phyloP scores from a whole-genome alignment of 1,284 basidiomycete genomes.

The Ustilago curta region DNA sequence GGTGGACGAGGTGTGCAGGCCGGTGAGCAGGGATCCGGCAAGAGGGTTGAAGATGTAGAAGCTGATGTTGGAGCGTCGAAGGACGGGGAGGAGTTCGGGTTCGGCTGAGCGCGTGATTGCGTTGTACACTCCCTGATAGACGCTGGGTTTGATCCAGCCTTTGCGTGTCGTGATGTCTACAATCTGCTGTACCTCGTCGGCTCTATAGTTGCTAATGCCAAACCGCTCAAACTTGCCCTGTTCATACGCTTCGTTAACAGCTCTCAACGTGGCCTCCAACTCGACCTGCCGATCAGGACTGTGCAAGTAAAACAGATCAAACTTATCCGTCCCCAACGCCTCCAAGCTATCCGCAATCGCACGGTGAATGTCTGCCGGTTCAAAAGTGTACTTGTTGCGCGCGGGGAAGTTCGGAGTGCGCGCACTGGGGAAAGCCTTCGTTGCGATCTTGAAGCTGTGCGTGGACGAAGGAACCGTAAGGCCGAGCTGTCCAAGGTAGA shows the following conservation, averaged over 20 bases:
- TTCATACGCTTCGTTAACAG: constrained; percentile 73
- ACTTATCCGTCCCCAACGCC: constrained; percentile 67
- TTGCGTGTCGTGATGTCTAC: constrained; percentile 74
- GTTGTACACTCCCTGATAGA: constrained; percentile 75
- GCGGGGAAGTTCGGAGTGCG: constrained; percentile 31
- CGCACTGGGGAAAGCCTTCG: constrained; percentile 69
- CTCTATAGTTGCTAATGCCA: constrained; percentile 74
- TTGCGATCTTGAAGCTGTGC: constrained; percentile 52
- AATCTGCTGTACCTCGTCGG: constrained; percentile 77
- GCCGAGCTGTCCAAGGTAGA: constrained; percentile 45
- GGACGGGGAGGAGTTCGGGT: constrained; percentile 45
- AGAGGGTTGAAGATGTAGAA: constrained; percentile 70
- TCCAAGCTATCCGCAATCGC: constrained; percentile 63
- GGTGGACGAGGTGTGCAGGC: constrained; percentile 7
- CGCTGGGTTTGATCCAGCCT: constrained; percentile 76
- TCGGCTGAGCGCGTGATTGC: constrained; percentile 48
- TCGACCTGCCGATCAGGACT: constrained; percentile 73
- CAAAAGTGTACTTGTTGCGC: constrained; percentile 53
- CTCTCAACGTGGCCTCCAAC: constrained; percentile 72
- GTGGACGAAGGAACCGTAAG: constrained; percentile 16
- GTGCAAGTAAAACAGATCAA: constrained; percentile 75
- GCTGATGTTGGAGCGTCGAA: constrained; percentile 74
- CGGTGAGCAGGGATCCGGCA: constrained; percentile 58
- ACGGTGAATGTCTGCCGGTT: constrained; percentile 70
- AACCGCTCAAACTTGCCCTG: constrained; percentile 73